Base-by-base conservation (phyloP, 2,329 filamentous ascomycete genomes). In the Hymenoscyphus occultus region DNA sequence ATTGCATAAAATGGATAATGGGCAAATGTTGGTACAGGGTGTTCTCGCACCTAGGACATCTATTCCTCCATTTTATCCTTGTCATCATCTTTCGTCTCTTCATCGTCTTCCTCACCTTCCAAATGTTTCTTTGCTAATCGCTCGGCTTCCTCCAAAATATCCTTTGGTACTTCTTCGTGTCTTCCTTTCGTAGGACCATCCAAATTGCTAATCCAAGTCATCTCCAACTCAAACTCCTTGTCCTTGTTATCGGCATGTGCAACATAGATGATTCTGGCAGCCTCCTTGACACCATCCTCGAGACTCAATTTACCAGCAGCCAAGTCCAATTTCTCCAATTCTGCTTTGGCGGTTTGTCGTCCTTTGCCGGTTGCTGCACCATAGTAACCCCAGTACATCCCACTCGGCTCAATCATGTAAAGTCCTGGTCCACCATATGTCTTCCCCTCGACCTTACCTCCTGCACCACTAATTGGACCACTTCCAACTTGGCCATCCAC, bases 161-260 rank as follows among this genome's bases (percentile, higher is more conserved):
- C 90, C 82, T 92, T 93, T 64, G 95, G 95, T 65, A 99, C 95
- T 79, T 96, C 92, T 79, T 94, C 85, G 77, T 99, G 95, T 74
- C 89, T 87, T 69, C 95, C 95, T 82, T 96, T 94, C 68, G 93
- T 98, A 42, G 93, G 93, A 5, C 93, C 94, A 70, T 91, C 86
- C 59, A 88, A 79, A 62, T 85, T 86, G 79, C 93, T 97, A 78
- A 98, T 91, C 95, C 95, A 99, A 66, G 92, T 96, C 93, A 99
- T 96, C 83, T 99, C 95, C 66, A 99, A 84, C 86, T 99, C 95
- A 75, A 98, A 99, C 71, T 98, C 95, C 84, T 99, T 99, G 81
- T 98, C 95, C 83, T 98, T 98, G 84, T 94, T 98, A 79, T 99
- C 95, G 78, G 98, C 95, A 77, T 99, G 95, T 59, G 94, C 93